Conservation (phyloP, 2,329 filamentous ascomycete genomes). For the Colletotrichum coccodes region DNA sequence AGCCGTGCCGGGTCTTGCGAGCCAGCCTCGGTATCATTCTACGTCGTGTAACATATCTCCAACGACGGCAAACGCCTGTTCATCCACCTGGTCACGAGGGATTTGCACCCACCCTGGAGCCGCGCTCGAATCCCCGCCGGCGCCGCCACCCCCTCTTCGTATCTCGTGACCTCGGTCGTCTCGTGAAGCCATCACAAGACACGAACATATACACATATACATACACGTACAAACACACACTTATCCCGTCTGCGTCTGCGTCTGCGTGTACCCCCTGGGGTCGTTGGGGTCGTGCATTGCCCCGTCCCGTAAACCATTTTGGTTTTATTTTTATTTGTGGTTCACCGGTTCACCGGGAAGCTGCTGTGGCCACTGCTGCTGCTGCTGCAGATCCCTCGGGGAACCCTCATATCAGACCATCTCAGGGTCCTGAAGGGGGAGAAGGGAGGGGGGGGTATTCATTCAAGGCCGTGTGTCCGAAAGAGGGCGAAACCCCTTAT, state of each 20-base stretch:
- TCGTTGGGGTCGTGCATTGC: not conserved
- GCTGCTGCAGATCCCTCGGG: slow-evolving; percentile 6
- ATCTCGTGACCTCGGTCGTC: slow-evolving; percentile 19
- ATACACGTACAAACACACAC: not conserved
- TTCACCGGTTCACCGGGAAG: not conserved
- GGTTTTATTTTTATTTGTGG: no score
- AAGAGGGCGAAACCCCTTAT: not conserved
- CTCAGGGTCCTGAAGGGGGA: slow-evolving; percentile 12
- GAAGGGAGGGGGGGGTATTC: not conserved
- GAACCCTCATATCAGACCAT: not conserved
- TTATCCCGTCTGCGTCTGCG: not conserved
- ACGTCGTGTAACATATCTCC: not conserved
- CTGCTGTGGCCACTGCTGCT: not conserved
- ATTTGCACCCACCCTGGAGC: not conserved
- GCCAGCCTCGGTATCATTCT: not conserved
- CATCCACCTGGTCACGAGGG: not conserved
- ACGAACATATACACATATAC: not conserved
- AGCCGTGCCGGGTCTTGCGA: not conserved
- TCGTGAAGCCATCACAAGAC: slow-evolving; percentile 28
- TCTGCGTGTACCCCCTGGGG: no score
- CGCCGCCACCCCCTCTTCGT: not conserved
- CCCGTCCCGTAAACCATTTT: not conserved
- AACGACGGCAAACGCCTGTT: not conserved
- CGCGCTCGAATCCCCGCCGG: not conserved
- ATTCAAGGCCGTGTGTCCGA: not conserved